Base-by-base conservation (phyloP, 257 asterid species). In the Salvia splendens region DNA sequence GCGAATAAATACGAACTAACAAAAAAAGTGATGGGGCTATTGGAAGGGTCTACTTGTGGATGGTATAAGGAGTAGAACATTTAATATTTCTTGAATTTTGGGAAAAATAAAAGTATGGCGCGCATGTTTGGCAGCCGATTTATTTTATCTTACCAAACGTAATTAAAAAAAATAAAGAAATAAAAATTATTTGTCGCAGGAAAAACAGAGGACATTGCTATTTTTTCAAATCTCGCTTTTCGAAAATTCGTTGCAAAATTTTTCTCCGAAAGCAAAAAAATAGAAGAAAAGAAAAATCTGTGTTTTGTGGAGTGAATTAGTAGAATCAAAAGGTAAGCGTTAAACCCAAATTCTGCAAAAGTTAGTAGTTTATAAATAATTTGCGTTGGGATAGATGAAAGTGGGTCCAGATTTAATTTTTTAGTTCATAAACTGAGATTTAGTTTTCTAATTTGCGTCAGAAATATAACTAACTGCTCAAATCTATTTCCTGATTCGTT, bases 31-130 rank as follows among this genome's bases (percentile, higher is more conserved):
- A n/a, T n/a, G n/a, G n/a, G n/a, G n/a, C n/a, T n/a, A n/a, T n/a
- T n/a, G n/a, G n/a, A n/a, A n/a, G n/a, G n/a, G n/a, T n/a, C n/a
- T n/a, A n/a, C n/a, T n/a, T n/a, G n/a, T n/a, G n/a, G n/a, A n/a
- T n/a, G n/a, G n/a, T n/a, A n/a, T n/a, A 20, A 20, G 24, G 24
- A 20, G 24, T 1, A 20, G 24, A 20, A 20, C 24, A 20, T 20
- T 20, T 1, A 72, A 79, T 75, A 75, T 75, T 76, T 79, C 71
- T 75, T 69, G 81, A 75, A 68, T 75, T 64, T 42, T 64, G 81
- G 76, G 73, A 68, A 20, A 20, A 2, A 14, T 40, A 5, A 38
- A 56, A 73, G 65, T 20, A 52, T 79, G 74, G 65, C 74, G 83
- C 77, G 80, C 74, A 75, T 72, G 24, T 20, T 20, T 20, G 24